Base-by-base conservation (phyloP, 331 rosid species). In the Ulmus americana region DNA sequence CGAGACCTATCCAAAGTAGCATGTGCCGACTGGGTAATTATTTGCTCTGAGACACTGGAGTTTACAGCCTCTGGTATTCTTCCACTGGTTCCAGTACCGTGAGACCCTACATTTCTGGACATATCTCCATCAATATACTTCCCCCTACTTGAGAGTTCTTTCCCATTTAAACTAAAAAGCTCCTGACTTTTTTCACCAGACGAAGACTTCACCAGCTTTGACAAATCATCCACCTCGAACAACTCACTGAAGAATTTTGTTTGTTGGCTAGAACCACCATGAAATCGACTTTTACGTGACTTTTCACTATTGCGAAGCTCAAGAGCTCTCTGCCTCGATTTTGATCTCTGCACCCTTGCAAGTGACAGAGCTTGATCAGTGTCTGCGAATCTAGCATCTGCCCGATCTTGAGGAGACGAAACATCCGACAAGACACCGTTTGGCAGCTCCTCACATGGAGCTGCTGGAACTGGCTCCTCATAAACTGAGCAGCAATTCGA, bases 251-350 rank as follows among this genome's bases (percentile, higher is more conserved):
- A 35, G 69, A 18, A 45, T 1, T 64, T 81, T 55, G 44, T 49
- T 61, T 68, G 76, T 45, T 46, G 18, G 14, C 71, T 57, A 58
- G 84, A 69, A 75, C 63, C 22, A 20, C 22, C 22, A 20, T 20
- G 22, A 20, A 80, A 62, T 51, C 55, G 45, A 58, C 16, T 65
- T 74, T 65, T 83, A 10, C 45, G 54, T 15, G 71, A 73, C 67
- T 81, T 81, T 51, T 77, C 80, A 75, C 97, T 82, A 57, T 75
- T 83, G 44, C 95, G 99, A 57, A 73, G 69, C 81, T 83, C 82
- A 61, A 94, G 46, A 71, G 96, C 99, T 71, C 43, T 90, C 81
- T 94, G 97, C 81, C 99, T 85, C 1, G 99, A 75, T 81, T 76
- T 94, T 11, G 99, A 94, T 70, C 99, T 84, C 45, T 84, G 95